phyloP scores from a whole-genome alignment of 2,329 filamentous ascomycete genomes.

The Cladorrhinum sp. region DNA sequence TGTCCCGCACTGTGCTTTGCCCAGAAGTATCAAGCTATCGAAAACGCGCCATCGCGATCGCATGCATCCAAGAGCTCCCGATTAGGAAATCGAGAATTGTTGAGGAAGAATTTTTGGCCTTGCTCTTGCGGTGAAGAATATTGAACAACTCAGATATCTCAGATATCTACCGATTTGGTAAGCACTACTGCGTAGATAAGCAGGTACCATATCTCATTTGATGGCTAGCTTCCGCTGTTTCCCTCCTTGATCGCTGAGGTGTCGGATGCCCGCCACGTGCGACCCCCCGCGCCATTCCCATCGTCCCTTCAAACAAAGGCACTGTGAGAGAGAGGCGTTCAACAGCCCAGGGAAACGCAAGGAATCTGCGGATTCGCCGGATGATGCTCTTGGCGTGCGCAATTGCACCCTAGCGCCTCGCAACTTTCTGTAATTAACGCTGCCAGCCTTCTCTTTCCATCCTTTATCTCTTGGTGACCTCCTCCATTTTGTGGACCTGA shows the following conservation, averaged over 20 bases:
- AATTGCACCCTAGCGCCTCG: conserved; percentile 15
- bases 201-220: background rate
- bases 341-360: background rate
- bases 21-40: background rate
- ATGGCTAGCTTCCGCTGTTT: background rate
- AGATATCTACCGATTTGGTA: background rate
- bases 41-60: background rate
- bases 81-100: background rate
- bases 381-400: conserved; percentile 15
- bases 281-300: background rate
- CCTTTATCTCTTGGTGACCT: background rate
- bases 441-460: background rate
- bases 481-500: background rate
- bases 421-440: conserved; percentile 4
- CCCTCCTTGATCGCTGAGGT: background rate
- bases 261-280: background rate
- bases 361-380: background rate
- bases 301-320: too few relatives aligned
- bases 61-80: background rate
- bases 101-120: background rate
- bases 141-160: background rate
- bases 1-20: background rate
- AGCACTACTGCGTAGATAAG: background rate
- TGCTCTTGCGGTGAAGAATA: background rate
- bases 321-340: background rate